Base-by-base conservation (phyloP, 129 eudicot species). In the Flaveria sonorensis region DNA sequence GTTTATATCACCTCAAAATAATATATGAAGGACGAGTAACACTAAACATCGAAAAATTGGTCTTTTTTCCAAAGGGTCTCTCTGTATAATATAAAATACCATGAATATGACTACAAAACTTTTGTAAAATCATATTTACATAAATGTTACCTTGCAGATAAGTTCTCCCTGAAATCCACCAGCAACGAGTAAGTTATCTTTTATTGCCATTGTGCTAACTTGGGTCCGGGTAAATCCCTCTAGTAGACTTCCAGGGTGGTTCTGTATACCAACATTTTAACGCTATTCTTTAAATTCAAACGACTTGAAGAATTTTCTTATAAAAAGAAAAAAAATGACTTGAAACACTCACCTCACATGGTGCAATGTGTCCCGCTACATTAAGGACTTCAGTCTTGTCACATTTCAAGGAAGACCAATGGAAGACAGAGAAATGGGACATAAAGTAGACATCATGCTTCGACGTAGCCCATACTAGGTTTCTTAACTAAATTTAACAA, bases 81-180 rank as follows among this genome's bases (percentile, higher is more conserved):
- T 60, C 1, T 72, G n/a, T 26, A 51, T 52, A 11, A 60, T 60
- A 60, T 24, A 71, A 51, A 5, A 36, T 3, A 66, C 51, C 71
- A 32, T 14, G 62, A 2, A 18, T 24, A 24, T n/a, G 10, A 62
- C 68, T 62, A 61, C 10, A 26, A 12, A 42, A 30, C 40, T 50
- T 16, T 50, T 14, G 52, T 28, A 63, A 23, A 32, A 47, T 36
- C 15, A 55, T 36, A 36, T 32, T 2, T 42, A 66, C 30, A 14
- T 16, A 51, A 50, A 48, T 73, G 53, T 65, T 48, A 82, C 97
- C 96, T 92, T 92, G 97, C 97, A 92, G 62, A 92, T 92, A 78
- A 92, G 87, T 73, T 92, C 96, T 71, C 97, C 97, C 28, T 84
- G 97, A 77, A 87, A 87, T 66, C 97, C 97, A 71, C 97, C 97